Base-by-base conservation (phyloP, 192 early-diverging fungal genomes). In the Dissophora ornata region DNA sequence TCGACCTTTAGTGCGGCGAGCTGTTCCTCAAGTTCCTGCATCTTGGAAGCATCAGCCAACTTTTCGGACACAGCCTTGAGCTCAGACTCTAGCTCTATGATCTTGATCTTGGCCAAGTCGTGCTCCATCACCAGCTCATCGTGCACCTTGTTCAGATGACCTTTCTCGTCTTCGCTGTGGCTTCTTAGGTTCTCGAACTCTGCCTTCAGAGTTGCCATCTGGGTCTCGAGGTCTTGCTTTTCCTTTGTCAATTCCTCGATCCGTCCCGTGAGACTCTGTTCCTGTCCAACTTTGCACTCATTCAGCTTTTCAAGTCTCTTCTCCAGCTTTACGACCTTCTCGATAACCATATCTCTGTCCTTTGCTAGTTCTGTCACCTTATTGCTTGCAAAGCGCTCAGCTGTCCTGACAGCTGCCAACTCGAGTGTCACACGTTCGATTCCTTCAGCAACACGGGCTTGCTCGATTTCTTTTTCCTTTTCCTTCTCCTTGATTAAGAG, bases 341-440 rank as follows among this genome's bases (percentile, higher is more conserved):
- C 71, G 2, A 32, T 28, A 16, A 75, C 71, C 47, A 45, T 34
- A 7, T 75, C 71, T 3, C 71, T 47, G 19, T 75, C 71, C 50
- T 75, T 75, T 42, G 62, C 55, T 1, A 75, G 41, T 21, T 75
- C 71, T 26, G 71, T 75, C 7, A 75, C 71, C 44, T 75, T 75
- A 3, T 55, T 32, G 24, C 62, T 66, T 3, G 71, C 71, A 24
- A 75, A 75, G 13, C 71, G 62, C 28, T 75, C 71, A 0, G 71
- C 71, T 0, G 71, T 66, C 22, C 57, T 49, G 32, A 75, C 71
- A 15, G 71, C 71, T 6, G 54, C 62, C 42, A 75, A 41, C 22
- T 75, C 71, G 18, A 75, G 57, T 1, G 40, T 57, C 16, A 75
- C 63, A 6, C 71, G 48, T 18, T 75, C 71, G 33, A 75, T 75